A percentile compares a stretch with the other conserved stretches of the same genome.
Conservation (phyloP, 2,329 filamentous ascomycete genomes). For the Clarireedia paspali region DNA sequence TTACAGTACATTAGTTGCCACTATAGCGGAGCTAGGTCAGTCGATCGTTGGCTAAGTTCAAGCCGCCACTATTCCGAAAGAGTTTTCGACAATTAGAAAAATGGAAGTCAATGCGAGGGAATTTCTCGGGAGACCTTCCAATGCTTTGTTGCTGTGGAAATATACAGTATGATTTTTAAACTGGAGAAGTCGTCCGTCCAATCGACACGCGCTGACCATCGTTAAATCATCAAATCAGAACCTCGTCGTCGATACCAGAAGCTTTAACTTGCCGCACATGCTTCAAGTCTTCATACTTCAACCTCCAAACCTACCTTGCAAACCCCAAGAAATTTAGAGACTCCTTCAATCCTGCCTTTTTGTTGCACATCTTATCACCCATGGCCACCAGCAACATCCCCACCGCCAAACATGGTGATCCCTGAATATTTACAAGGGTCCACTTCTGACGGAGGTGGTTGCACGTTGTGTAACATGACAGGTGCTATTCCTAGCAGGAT, state of each 20-base stretch:
- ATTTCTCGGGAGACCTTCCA: too few relatives aligned
- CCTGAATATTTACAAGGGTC: background rate
- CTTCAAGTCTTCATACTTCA: too few relatives aligned
- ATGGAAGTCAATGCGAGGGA: background rate
- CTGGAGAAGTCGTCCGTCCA: too few relatives aligned
- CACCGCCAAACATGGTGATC: background rate
- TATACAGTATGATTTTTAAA: too few relatives aligned
- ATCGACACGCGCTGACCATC: too few relatives aligned
- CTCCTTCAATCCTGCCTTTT: background rate
- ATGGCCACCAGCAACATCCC: background rate
- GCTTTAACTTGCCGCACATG: too few relatives aligned
- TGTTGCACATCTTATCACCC: background rate
- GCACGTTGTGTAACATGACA: too few relatives aligned
- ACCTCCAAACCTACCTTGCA: too few relatives aligned
- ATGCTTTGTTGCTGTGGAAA: too few relatives aligned
- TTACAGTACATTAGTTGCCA: background rate
- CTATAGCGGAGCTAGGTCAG: background rate
- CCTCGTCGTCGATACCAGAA: too few relatives aligned
- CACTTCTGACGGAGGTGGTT: background rate
- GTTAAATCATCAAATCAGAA: too few relatives aligned
- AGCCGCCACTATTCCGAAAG: background rate
- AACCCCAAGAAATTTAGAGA: background rate
- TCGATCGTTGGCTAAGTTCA: background rate
- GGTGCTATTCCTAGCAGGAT: too few relatives aligned
- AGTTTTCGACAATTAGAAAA: background rate